phyloP scores from a whole-genome alignment of 805 yeast species.

The Teunomyces aglyptinius region DNA sequence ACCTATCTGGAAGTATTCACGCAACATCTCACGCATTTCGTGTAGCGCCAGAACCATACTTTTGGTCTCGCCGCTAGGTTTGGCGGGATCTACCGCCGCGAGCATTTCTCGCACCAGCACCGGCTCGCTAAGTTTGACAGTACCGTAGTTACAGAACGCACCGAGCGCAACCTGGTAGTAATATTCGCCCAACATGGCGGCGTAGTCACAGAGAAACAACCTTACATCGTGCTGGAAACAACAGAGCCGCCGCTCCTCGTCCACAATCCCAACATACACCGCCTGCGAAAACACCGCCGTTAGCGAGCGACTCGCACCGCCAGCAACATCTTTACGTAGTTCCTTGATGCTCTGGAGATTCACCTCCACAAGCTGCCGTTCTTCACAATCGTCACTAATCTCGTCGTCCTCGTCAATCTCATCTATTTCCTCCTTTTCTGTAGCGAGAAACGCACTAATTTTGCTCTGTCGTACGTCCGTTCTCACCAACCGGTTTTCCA shows the following conservation, averaged over 20 bases:
- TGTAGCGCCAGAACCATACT: conserved; percentile 6
- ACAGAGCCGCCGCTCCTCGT: conserved; percentile 62
- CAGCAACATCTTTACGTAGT: conserved; percentile 52
- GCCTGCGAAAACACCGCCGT: conserved; percentile 68
- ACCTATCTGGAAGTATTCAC: conserved; percentile 69
- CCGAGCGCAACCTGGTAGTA: conserved; percentile 79
- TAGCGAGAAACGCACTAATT: conserved; percentile 15
- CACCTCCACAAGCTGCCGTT: conserved; percentile 33
- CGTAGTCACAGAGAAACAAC: conserved; percentile 78
- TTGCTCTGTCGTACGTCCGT: conserved; percentile 64
- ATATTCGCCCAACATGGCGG: conserved; percentile 59
- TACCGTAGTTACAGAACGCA: conserved; percentile 82
- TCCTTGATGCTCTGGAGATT: conserved; percentile 57
- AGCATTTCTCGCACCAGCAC: conserved; percentile 33
- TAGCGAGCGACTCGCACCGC: conserved; percentile 46
- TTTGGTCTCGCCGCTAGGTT: not conserved
- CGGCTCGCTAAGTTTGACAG: conserved; percentile 22
- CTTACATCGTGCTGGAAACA: conserved; percentile 85
- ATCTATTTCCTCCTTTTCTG: not conserved
- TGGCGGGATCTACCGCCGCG: conserved; percentile 5
- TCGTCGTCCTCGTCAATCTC: not conserved
- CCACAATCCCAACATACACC: conserved; percentile 81
- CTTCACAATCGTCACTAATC: not conserved
- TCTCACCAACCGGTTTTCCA: conserved; percentile 67
- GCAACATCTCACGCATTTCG: conserved; percentile 70